Percentiles rank a stretch among this genome's conserved stretches.
These are phyloP conservation scores for Cystobasidium onofrii DNA, from an alignment of 768 basidiomycete genomes.

Conservation along the genomic window DNA sequence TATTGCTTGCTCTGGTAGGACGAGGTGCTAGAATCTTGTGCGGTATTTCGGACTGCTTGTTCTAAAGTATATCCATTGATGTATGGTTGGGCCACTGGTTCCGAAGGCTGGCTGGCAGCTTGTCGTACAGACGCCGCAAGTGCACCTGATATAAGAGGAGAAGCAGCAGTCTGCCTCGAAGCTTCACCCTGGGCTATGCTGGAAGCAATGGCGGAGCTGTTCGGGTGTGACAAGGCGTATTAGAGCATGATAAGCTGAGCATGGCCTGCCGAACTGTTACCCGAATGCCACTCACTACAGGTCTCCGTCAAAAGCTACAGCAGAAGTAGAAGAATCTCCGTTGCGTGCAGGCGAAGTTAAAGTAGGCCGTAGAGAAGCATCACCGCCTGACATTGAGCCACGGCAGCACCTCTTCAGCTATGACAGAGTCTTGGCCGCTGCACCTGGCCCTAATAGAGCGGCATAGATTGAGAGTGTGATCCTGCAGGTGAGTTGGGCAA, in stretches of 20 bases:
- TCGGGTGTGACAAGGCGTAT: not conserved
- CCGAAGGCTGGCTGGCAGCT: slow-evolving; percentile 1
- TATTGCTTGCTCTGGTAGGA: not conserved
- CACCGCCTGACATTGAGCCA: not conserved
- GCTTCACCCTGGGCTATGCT: slow-evolving; percentile 3
- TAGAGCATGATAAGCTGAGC: not conserved
- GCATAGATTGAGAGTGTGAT: no score
- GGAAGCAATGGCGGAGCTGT: not conserved
- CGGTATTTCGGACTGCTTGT: not conserved
- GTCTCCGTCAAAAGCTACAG: not conserved
- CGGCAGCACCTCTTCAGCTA: not conserved
- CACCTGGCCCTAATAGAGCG: not conserved
- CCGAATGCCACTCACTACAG: not conserved
- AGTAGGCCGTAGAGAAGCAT: not conserved
- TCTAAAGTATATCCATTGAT: not conserved
- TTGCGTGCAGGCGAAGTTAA: not conserved
- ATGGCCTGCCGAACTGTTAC: not conserved
- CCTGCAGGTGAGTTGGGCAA: no score
- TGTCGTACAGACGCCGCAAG: not conserved
- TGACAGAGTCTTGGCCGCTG: no score
- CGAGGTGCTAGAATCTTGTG: not conserved
- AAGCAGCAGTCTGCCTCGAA: not conserved
- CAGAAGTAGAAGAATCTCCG: not conserved
- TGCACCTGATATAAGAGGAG: not conserved
- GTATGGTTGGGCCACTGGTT: not conserved